phyloP scores from a whole-genome alignment of 805 yeast species.

The Nakazawaea pomicola region DNA sequence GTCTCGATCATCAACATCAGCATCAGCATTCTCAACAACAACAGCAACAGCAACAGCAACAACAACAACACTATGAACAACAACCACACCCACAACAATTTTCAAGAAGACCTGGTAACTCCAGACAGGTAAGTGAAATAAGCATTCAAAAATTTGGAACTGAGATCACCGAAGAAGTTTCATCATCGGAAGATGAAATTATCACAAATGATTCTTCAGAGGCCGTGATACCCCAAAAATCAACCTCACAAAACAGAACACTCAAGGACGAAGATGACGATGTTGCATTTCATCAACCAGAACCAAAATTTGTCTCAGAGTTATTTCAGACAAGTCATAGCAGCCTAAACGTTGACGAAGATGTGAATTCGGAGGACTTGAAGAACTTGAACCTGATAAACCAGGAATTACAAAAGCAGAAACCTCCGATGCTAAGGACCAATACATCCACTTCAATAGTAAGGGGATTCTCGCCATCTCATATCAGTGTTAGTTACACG shows the following conservation, averaged over 20 bases:
- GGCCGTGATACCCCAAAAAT: background rate
- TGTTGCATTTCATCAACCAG: slow-evolving; percentile 11
- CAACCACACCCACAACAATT: background rate
- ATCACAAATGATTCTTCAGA: background rate
- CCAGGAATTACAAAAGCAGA: slow-evolving; percentile 7
- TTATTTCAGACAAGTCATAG: background rate
- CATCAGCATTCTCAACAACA: background rate
- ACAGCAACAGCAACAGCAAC: background rate
- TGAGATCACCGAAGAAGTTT: slow-evolving; percentile 24
- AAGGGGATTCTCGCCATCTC: slow-evolving; percentile 15
- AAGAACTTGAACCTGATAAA: slow-evolving; percentile 3
- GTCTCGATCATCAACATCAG: background rate
- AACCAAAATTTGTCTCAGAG: slow-evolving; percentile 12
- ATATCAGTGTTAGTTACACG: slow-evolving; percentile 13
- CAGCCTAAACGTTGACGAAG: background rate
- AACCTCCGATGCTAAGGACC: slow-evolving; percentile 9
- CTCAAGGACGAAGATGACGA: background rate
- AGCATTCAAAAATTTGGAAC: slow-evolving; percentile 17
- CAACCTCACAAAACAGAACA: background rate
- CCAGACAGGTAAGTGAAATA: slow-evolving; percentile 15
- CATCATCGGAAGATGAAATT: slow-evolving; percentile 18
- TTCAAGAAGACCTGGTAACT: slow-evolving; percentile 7
- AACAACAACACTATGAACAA: background rate
- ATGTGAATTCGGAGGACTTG: slow-evolving; percentile 2
- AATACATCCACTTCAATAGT: slow-evolving; percentile 15